phyloP scores from a whole-genome alignment of 257 asterid genomes.

The Fraxinus cuspidata region DNA sequence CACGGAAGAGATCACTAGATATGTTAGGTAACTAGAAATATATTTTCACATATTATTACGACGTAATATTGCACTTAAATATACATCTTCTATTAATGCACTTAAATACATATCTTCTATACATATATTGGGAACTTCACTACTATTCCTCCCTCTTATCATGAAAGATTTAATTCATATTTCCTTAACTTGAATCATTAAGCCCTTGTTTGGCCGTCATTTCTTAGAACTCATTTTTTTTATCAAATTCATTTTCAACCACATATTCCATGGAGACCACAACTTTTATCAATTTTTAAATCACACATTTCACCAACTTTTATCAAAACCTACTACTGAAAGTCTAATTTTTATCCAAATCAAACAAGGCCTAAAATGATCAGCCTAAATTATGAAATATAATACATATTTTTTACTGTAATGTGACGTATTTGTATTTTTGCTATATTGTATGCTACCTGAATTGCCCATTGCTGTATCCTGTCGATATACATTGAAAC shows the following conservation, averaged over 20 bases:
- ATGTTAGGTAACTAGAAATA: not conserved
- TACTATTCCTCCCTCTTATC: not conserved
- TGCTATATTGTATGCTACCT: not conserved
- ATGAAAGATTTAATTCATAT: too few relatives aligned
- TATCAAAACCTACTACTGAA: too few relatives aligned
- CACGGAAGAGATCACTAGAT: not conserved
- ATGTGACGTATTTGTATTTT: not conserved
- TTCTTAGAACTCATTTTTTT: too few relatives aligned
- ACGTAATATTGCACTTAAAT: not conserved
- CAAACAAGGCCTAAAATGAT: not conserved
- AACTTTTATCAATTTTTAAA: too few relatives aligned
- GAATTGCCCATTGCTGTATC: not conserved
- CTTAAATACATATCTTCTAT: not conserved
- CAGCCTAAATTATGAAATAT: not conserved
- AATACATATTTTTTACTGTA: not conserved
- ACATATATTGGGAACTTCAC: not conserved
- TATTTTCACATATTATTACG: not conserved
- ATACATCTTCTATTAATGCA: not conserved
- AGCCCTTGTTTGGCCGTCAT: too few relatives aligned
- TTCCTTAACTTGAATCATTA: not conserved
- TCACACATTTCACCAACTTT: too few relatives aligned
- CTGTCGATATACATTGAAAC: too few relatives aligned
- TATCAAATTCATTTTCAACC: too few relatives aligned
- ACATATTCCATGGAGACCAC: too few relatives aligned
- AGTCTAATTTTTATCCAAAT: too few relatives aligned